Conservation (phyloP, 495 filamentous ascomycete species). For the Friedmanniomyces endolithicus region DNA sequence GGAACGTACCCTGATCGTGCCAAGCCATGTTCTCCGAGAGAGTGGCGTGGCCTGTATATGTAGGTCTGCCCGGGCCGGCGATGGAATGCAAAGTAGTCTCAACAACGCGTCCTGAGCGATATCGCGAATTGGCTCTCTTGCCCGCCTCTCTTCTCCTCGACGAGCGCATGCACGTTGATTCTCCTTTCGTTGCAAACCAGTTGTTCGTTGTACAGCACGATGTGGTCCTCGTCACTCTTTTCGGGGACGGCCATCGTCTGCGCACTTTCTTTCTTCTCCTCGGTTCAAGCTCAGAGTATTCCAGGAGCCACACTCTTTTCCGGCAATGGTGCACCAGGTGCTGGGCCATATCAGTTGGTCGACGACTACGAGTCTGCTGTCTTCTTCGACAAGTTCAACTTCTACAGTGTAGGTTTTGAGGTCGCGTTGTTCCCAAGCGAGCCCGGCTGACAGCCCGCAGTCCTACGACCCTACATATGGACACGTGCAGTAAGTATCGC, state of each 20-base stretch:
- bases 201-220: constrained; percentile 1
- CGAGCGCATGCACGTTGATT: not conserved
- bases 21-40: not conserved
- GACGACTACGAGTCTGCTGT: constrained; percentile 16
- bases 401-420: constrained; percentile 18
- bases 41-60: not conserved
- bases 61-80: not conserved
- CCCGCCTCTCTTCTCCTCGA: not conserved
- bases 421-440: not conserved
- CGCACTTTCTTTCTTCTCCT: constrained; percentile 4
- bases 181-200: not conserved
- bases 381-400: constrained; percentile 29
- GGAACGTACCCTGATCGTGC: not conserved
- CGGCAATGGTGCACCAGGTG: constrained; percentile 9
- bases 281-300: not conserved
- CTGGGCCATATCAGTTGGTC: constrained; percentile 16
- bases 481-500: constrained; percentile 22
- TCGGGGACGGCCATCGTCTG: constrained; percentile 5
- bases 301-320: constrained; percentile 10
- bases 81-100: constrained; percentile 12
- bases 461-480: constrained; percentile 26
- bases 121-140: not conserved
- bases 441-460: not conserved
- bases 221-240: constrained; percentile 17
- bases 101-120: constrained; percentile 6